phyloP scores from a whole-genome alignment of 805 yeast genomes.

The Candida montana region DNA sequence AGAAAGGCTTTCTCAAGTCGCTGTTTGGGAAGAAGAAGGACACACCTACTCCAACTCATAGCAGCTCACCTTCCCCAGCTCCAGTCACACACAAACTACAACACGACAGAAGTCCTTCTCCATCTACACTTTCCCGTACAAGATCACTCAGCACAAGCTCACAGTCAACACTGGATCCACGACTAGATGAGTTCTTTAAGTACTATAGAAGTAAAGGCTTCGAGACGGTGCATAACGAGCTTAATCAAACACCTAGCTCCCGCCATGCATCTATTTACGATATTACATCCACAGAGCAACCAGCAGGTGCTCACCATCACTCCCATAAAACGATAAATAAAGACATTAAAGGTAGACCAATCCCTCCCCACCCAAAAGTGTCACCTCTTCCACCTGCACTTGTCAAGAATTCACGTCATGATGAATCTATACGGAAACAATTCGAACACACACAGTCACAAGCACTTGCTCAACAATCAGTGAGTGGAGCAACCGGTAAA shows the following conservation, averaged over 20 bases:
- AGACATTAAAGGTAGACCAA: conserved; percentile 38
- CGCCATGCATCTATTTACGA: neutral
- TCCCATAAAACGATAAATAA: conserved; percentile 2
- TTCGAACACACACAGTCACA: neutral
- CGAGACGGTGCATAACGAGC: conserved; percentile 18
- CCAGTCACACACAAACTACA: conserved; percentile 9
- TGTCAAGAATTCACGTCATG: conserved; percentile 17
- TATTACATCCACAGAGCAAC: neutral
- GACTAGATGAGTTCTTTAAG: conserved; percentile 41
- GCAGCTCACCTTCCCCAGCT: conserved; percentile 1
- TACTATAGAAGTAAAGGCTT: conserved; percentile 29
- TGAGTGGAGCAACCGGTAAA: neutral
- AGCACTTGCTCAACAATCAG: conserved; percentile 9
- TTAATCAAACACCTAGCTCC: neutral
- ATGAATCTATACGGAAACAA: conserved; percentile 3
- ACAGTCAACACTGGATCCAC: conserved; percentile 35
- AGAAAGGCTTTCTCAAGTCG: conserved; percentile 33
- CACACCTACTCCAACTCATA: conserved; percentile 2
- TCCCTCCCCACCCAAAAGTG: conserved; percentile 46
- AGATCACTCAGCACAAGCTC: conserved; percentile 12
- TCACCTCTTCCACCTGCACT: conserved; percentile 48
- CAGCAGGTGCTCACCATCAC: conserved; percentile 1
- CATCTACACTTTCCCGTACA: conserved; percentile 11
- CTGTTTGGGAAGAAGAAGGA: conserved; percentile 27
- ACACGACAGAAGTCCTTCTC: neutral